Base-by-base conservation (phyloP, 202 grass and related monocot species). In the Zoysia matrella region DNA sequence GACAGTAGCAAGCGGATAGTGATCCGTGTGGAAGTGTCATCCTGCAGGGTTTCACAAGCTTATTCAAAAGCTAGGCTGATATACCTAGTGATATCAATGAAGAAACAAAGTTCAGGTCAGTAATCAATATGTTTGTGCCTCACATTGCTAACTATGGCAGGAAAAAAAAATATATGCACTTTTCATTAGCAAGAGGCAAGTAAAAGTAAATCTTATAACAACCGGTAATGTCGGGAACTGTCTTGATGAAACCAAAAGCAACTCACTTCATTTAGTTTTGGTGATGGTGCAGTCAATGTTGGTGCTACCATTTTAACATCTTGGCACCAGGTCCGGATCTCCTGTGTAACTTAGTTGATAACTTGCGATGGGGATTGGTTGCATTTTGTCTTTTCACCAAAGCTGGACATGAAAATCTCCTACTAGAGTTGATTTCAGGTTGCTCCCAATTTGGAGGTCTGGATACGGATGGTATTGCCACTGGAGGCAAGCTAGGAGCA, bases 401-500 rank as follows among this genome's bases (percentile, higher is more conserved):
- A 72, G 60, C 13, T 41, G 80, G 84, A 57, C 84, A 84, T 58
- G 45, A 50, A 80, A 82, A 71, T 30, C 40, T n/a, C 74, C 50
- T 6, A 11, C 80, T 13, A 15, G 16, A 44, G 46, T 52, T 52
- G 70, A 68, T 53, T 73, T 61, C 60, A 51, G 52, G 48, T 45
- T 73, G 60, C 18, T 83, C 49, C 36, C 64, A 14, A 74, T 72
- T 82, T 72, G 73, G 45, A 76, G 69, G 70, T 54, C n/a, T 63
- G 60, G 40, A 58, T 52, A 66, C 69, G 44, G 57, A 79, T 65
- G 58, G 3, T 41, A 22, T 54, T 73, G 75, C 22, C 40, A 5
- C 50, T 56, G 87, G 85, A 72, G 80, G 58, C 69, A 76, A 71
- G 72, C 52, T 85, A 83, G 87, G 87, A 65, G 74, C 74, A 74